phyloP scores from a whole-genome alignment of 1,139 yeast genomes.

The Geotrichum carabidarum region DNA sequence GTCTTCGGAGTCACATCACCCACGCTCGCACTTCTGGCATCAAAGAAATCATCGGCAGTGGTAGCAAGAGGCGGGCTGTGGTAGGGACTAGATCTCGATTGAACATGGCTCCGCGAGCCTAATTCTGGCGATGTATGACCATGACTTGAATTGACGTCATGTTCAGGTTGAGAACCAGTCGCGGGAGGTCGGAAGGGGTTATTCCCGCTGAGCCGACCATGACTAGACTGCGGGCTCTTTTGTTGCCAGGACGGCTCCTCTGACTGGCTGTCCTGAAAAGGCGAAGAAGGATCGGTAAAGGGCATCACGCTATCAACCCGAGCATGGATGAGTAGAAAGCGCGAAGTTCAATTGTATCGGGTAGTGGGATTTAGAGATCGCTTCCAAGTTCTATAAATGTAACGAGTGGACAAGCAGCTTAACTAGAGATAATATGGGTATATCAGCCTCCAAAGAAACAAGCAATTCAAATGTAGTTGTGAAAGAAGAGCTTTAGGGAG shows the following conservation, averaged over 20 bases:
- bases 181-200: conserved; percentile 3
- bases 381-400: too few species aligned
- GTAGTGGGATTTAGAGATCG: not conserved
- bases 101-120: too few species aligned
- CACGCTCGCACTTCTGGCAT: not conserved
- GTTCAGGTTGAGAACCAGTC: not conserved
- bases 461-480: not conserved
- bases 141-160: not conserved
- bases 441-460: too few species aligned
- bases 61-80: too few species aligned
- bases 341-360: not conserved
- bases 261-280: not conserved
- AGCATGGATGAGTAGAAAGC: not conserved
- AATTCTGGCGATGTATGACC: too few species aligned
- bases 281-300: not conserved
- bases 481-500: not conserved
- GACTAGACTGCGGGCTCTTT: not conserved
- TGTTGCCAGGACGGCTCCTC: not conserved
- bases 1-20: not conserved
- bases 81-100: too few species aligned
- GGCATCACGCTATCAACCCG: not conserved
- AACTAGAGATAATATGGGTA: too few species aligned
- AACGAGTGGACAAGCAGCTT: too few species aligned
- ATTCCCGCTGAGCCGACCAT: not conserved
- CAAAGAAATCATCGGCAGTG: not conserved